Percentiles rank a stretch among this genome's conserved stretches.
Evolutionary conservation across 1,284 basidiomycete species (phyloP).

Genomic region (Singerocomus rubriflavus): DNA sequence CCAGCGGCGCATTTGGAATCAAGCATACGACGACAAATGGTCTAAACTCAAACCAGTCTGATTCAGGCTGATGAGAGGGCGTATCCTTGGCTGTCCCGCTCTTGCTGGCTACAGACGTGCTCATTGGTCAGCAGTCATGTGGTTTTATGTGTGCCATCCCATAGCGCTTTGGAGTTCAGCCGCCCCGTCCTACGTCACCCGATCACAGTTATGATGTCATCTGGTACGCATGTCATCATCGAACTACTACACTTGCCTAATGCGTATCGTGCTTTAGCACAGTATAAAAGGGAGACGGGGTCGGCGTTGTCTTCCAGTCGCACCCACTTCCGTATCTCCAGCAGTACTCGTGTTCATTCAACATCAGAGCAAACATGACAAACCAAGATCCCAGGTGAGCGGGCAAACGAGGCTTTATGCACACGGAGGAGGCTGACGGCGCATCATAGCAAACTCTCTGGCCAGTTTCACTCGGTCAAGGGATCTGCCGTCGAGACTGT

Average conservation of each 20-base stretch:
- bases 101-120: too few relatives aligned
- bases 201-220: slow-evolving; percentile 31
- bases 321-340: slow-evolving; percentile 1
- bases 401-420: background rate
- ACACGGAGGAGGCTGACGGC: slow-evolving; percentile 6
- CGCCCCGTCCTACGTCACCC: slow-evolving; percentile 21
- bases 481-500: slow-evolving; percentile 60
- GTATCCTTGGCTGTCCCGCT: too few relatives aligned
- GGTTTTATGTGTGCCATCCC: too few relatives aligned
- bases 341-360: background rate
- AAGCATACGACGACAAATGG: too few relatives aligned
- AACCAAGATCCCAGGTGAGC: slow-evolving; percentile 31
- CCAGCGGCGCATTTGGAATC: too few relatives aligned
- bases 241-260: slow-evolving; percentile 30
- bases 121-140: too few relatives aligned
- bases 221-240: slow-evolving; percentile 20
- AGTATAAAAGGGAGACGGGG: slow-evolving; percentile 26
- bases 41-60: too few relatives aligned
- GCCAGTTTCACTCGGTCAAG: slow-evolving; percentile 59
- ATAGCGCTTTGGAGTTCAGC: background rate
- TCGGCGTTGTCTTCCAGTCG: background rate
- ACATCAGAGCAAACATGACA: slow-evolving; percentile 15
- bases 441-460: slow-evolving; percentile 52
- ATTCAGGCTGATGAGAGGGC: too few relatives aligned
- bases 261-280: slow-evolving; percentile 19